phyloP scores from a whole-genome alignment of 2,329 filamentous ascomycete species.

The Boeremia exigua region DNA sequence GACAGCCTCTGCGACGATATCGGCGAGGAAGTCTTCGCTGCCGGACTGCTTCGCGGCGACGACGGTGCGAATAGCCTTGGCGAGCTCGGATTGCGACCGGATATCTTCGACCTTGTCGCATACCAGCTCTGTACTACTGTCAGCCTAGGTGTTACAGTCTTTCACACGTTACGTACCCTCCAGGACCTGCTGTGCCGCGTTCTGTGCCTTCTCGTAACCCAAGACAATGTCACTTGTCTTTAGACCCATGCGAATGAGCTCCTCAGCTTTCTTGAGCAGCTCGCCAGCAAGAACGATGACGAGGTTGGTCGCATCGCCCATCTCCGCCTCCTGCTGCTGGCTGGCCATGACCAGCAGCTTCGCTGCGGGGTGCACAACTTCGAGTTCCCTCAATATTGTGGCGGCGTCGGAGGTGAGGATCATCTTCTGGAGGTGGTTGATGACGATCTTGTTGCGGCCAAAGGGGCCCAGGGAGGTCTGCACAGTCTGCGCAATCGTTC shows the following conservation, averaged over 20 bases:
- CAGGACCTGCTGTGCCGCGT: slow-evolving; percentile 81
- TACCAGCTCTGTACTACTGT: slow-evolving; percentile 67
- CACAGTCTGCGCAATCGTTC: slow-evolving; percentile 92
- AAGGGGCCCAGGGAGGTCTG: slow-evolving; percentile 97
- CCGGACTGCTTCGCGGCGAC: slow-evolving; percentile 97
- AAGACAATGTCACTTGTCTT: slow-evolving; percentile 98
- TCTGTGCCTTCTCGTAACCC: slow-evolving; percentile 94
- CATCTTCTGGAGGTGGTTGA: slow-evolving; percentile 99
- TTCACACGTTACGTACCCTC: slow-evolving; percentile 62
- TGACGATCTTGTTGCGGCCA: slow-evolving; percentile 99
- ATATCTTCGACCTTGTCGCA: slow-evolving; percentile 91
- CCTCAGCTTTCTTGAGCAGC: slow-evolving; percentile 94
- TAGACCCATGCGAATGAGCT: slow-evolving; percentile 92
- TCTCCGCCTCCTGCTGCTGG: slow-evolving; percentile 98
- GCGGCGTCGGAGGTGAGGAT: slow-evolving; percentile 97
- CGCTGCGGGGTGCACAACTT: slow-evolving; percentile 96
- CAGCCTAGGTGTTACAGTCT: slow-evolving; percentile 15
- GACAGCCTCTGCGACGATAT: slow-evolving; percentile 82
- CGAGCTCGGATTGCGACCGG: slow-evolving; percentile 79
- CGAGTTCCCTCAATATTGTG: slow-evolving; percentile 95
- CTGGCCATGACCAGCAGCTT: slow-evolving; percentile 98
- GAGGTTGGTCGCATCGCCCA: slow-evolving; percentile 97
- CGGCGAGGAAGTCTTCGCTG: slow-evolving; percentile 84
- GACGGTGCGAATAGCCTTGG: slow-evolving; percentile 94
- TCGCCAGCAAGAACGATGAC: slow-evolving; percentile 96